Evolutionary conservation across 2,329 filamentous ascomycete genomes (phyloP).

Genomic region (Aureobasidium sp.): DNA sequence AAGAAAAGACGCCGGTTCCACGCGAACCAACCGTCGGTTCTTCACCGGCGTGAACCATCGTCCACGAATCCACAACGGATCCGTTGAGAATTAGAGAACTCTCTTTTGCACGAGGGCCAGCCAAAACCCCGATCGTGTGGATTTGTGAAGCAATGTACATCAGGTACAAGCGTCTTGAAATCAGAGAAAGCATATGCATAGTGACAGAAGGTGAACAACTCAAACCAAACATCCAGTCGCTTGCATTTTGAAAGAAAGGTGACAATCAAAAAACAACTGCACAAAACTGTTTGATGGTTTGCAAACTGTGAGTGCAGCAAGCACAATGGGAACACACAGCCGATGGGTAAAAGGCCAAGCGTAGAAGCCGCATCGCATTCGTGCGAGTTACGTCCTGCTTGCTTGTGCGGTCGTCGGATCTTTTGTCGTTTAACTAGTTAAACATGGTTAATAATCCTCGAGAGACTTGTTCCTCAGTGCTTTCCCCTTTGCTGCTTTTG

Average conservation of each 20-base stretch:
- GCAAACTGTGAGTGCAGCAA: background rate
- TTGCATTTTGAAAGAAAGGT: background rate
- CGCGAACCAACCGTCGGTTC: constrained; percentile 4
- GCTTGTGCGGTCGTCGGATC: background rate
- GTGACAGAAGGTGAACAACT: constrained; percentile 1
- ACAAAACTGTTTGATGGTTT: background rate
- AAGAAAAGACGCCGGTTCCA: background rate
- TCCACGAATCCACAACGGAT: background rate
- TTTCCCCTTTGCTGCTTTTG: background rate
- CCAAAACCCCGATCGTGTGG: background rate
- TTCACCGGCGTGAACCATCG: constrained; percentile 1
- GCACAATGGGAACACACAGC: background rate
- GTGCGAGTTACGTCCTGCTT: background rate
- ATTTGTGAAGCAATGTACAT: constrained; percentile 1
- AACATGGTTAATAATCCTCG: no score
- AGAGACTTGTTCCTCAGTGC: background rate
- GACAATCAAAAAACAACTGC: background rate
- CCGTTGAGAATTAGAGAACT: background rate
- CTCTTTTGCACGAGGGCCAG: background rate
- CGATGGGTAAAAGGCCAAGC: background rate
- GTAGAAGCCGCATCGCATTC: background rate
- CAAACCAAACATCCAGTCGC: background rate
- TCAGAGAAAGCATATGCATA: background rate
- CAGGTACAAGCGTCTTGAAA: background rate
- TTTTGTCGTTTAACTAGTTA: no score